phyloP scores from a whole-genome alignment of 148 eudicot species.

The Spergularia bocconei region DNA sequence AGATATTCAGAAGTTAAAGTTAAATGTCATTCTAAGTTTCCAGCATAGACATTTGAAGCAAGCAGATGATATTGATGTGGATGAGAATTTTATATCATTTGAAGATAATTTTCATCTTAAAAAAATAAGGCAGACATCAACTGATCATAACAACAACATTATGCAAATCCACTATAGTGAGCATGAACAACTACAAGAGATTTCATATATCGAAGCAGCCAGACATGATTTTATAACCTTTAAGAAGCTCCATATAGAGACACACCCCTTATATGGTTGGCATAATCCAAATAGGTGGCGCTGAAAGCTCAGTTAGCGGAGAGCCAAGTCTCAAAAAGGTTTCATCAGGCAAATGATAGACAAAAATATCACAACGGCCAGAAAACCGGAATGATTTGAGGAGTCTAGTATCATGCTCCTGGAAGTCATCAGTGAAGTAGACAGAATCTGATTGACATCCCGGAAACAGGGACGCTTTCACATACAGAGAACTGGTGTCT shows the following conservation, averaged over 20 bases:
- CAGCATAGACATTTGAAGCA: not conserved
- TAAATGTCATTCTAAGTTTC: not conserved
- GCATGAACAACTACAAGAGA: not conserved
- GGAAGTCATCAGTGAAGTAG: constrained; percentile 15
- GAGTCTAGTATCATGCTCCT: constrained; percentile 10
- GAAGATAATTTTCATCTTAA: not conserved
- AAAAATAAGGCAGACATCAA: not conserved
- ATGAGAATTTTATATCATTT: not conserved
- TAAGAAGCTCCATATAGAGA: not conserved
- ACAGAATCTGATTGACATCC: constrained; percentile 14
- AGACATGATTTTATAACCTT: not conserved
- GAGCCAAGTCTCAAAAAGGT: not conserved
- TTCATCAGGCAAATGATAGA: not conserved
- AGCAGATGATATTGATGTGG: not conserved
- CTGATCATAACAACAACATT: not conserved
- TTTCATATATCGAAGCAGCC: not conserved
- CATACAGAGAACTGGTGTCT: constrained; percentile 15
- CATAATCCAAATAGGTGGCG: constrained; percentile 23
- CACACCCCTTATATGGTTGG: constrained; percentile 7
- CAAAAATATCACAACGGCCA: not conserved
- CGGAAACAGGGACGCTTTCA: not conserved
- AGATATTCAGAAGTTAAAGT: not conserved
- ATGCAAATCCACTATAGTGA: not conserved
- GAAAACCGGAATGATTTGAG: not conserved
- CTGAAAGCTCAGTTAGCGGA: not conserved